Evolutionary conservation across 2,329 filamentous ascomycete genomes (phyloP).

Genomic region (Fusarium vanettenii): DNA sequence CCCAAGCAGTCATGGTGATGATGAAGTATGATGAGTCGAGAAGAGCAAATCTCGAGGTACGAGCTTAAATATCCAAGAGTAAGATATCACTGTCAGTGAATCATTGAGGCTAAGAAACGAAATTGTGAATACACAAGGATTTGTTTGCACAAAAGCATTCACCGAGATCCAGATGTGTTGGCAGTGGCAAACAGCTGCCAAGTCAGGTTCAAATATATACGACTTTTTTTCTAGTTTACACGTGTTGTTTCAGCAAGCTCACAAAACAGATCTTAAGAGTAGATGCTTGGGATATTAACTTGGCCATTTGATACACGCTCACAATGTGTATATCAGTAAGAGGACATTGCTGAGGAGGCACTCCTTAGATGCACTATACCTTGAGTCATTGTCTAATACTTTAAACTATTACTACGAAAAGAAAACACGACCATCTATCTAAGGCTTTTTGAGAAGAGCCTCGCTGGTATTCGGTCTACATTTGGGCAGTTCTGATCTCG

Average conservation of each 20-base stretch:
- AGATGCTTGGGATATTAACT: neutral
- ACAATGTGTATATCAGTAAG: neutral
- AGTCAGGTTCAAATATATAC: neutral
- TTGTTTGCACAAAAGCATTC: neutral
- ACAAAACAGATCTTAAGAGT: neutral
- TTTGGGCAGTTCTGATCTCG: neutral
- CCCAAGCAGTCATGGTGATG: slow-evolving; percentile 5
- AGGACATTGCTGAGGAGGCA: neutral
- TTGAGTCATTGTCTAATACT: neutral
- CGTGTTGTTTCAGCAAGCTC: neutral
- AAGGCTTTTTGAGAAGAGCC: neutral
- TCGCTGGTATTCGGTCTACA: neutral
- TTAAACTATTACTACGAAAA: neutral
- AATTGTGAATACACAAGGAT: neutral
- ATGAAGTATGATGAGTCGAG: neutral
- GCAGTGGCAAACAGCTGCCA: slow-evolving; percentile 12
- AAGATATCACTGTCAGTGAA: neutral
- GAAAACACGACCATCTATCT: neutral
- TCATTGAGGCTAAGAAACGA: neutral
- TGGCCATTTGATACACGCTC: neutral
- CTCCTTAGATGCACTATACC: neutral
- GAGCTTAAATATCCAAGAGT: neutral
- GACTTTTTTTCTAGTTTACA: neutral
- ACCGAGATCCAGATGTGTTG: neutral
- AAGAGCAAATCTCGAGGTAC: neutral